phyloP scores from a whole-genome alignment of 2,329 filamentous ascomycete species.

The Xylariaceae sp. region DNA sequence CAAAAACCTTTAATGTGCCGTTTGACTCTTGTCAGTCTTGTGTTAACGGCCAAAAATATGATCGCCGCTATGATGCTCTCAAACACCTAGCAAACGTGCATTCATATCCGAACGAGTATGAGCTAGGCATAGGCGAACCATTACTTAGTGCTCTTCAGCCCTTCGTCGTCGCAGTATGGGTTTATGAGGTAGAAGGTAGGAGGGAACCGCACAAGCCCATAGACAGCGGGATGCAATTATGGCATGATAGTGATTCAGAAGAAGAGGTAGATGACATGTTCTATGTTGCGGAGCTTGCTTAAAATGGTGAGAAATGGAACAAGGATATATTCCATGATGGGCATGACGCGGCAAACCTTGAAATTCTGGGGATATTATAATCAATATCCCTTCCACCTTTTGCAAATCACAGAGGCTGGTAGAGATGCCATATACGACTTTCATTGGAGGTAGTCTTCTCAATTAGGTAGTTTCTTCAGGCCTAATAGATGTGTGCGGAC shows the following conservation, averaged over 20 bases:
- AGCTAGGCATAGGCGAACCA: neutral
- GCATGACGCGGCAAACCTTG: no score
- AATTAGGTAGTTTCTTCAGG: no score
- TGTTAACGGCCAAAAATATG: neutral
- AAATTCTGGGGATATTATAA: no score
- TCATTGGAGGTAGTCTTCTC: no score
- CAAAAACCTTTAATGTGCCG: neutral
- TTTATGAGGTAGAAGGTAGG: neutral
- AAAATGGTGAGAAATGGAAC: no score
- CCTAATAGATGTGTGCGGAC: no score
- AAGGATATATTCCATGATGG: no score
- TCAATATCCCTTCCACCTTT: no score
- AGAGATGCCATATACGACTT: no score
- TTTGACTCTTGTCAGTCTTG: neutral
- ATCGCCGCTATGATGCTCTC: neutral
- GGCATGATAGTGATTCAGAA: neutral
- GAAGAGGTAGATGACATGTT: conserved; percentile 4
- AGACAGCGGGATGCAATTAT: neutral
- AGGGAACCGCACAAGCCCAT: neutral
- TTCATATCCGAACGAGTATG: neutral
- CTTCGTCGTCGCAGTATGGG: neutral
- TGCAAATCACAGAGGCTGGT: no score
- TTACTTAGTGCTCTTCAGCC: neutral
- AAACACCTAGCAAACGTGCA: neutral
- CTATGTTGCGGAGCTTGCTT: neutral